Evolutionary conservation across 257 asterid genomes (phyloP).

Genomic region (Solanum ahanhuiri): DNA sequence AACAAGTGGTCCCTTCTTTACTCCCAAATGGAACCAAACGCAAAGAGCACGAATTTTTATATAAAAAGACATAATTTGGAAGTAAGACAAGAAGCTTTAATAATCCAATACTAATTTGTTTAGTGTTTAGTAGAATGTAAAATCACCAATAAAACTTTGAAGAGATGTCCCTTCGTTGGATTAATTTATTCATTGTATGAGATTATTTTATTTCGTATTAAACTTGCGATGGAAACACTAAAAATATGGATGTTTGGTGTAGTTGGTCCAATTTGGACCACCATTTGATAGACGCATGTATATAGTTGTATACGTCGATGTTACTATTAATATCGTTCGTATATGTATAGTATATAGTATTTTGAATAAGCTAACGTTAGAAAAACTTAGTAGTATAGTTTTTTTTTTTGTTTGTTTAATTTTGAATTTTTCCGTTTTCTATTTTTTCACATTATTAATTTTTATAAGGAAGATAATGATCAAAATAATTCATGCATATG

Average conservation of each 20-base stretch:
- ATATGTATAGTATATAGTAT: not conserved
- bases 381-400: not conserved
- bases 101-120: slow-evolving; percentile 3
- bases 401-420: not conserved
- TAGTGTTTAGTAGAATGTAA: not conserved
- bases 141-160: not conserved
- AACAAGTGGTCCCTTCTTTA: slow-evolving; percentile 8
- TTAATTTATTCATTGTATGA: not conserved
- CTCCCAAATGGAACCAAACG: not conserved
- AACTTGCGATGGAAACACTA: slow-evolving; percentile 1
- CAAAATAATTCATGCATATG: not conserved
- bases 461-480: not conserved
- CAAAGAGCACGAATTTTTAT: not conserved
- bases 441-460: not conserved
- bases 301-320: not conserved
- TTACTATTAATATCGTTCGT: not conserved
- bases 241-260: slow-evolving; percentile 13
- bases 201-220: not conserved
- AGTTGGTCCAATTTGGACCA: slow-evolving; percentile 8
- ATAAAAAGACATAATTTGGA: not conserved
- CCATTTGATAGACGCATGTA: not conserved
- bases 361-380: not conserved
- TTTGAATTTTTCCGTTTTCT: not conserved
- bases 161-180: not conserved
- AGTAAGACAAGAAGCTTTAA: slow-evolving; percentile 3